phyloP scores from a whole-genome alignment of 2,329 filamentous ascomycete genomes.

The Endoconidiophora laricicola region DNA sequence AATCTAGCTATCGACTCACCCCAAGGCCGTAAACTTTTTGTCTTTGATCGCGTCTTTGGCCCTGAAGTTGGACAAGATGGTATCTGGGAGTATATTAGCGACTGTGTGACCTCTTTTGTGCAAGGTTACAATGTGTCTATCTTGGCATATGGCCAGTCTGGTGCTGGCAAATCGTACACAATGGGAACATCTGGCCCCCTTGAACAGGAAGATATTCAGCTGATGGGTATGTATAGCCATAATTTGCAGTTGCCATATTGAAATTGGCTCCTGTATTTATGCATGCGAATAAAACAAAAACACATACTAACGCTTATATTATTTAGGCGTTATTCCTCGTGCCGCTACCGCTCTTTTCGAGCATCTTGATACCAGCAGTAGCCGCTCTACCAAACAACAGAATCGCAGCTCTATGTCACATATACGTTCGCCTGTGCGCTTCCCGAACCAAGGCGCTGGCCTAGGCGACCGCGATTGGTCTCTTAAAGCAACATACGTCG shows the following conservation, averaged over 20 bases:
- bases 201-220: constrained; percentile 53
- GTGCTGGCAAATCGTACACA: constrained; percentile 93
- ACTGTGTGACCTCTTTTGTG: constrained; percentile 77
- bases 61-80: constrained; percentile 74
- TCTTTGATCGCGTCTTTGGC: constrained; percentile 89
- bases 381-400: constrained; percentile 26
- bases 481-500: constrained; percentile 81
- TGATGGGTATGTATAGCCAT: constrained; percentile 52
- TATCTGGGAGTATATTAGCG: constrained; percentile 83
- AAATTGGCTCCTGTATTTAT: not conserved
- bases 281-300: not conserved
- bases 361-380: constrained; percentile 50
- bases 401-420: constrained; percentile 58
- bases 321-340: constrained; percentile 77
- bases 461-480: constrained; percentile 66
- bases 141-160: constrained; percentile 91
- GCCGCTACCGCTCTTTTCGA: constrained; percentile 80
- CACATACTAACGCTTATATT: constrained; percentile 6
- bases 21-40: constrained; percentile 84
- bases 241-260: too few species aligned
- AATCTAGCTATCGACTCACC: constrained; percentile 78
- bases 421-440: constrained; percentile 62
- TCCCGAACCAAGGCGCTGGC: constrained; percentile 36
- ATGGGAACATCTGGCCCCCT: constrained; percentile 87
- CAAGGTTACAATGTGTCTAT: constrained; percentile 98